Conservation (phyloP, 2,329 filamentous ascomycete genomes). For the Colletotrichum viniferum region DNA sequence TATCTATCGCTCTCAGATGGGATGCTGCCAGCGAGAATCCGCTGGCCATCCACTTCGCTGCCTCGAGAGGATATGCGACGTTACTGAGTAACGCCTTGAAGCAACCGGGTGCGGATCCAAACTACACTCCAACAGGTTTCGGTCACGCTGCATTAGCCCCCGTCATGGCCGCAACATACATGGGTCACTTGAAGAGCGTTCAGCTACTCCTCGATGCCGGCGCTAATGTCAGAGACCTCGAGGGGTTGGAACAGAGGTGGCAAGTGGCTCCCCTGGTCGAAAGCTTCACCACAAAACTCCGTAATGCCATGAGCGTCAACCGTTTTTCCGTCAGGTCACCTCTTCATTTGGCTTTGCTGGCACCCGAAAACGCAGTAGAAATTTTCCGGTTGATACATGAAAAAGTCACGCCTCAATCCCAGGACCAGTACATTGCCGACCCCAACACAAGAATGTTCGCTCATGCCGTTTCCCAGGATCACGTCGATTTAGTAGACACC, state of each 20-base stretch:
- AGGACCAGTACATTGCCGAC: background rate
- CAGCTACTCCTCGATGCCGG: background rate
- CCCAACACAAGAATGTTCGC: background rate
- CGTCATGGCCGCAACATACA: background rate
- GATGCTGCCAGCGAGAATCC: background rate
- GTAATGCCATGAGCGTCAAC: background rate
- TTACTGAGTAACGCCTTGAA: background rate
- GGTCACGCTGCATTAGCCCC: background rate
- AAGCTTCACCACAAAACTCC: background rate
- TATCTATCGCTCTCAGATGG: background rate
- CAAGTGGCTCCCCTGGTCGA: background rate
- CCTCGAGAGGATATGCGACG: background rate
- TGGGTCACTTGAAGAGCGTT: background rate
- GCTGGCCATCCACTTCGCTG: background rate
- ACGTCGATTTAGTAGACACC: background rate
- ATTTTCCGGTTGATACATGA: background rate
- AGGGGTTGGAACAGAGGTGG: background rate
- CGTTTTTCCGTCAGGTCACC: background rate
- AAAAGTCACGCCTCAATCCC: background rate
- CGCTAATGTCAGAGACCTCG: background rate
- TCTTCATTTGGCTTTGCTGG: background rate
- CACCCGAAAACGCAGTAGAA: background rate
- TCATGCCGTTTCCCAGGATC: background rate
- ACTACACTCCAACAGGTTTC: background rate
- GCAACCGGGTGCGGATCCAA: background rate